Evolutionary conservation across 768 basidiomycete species (phyloP).

Genomic region (Fomitopsis pulvina): DNA sequence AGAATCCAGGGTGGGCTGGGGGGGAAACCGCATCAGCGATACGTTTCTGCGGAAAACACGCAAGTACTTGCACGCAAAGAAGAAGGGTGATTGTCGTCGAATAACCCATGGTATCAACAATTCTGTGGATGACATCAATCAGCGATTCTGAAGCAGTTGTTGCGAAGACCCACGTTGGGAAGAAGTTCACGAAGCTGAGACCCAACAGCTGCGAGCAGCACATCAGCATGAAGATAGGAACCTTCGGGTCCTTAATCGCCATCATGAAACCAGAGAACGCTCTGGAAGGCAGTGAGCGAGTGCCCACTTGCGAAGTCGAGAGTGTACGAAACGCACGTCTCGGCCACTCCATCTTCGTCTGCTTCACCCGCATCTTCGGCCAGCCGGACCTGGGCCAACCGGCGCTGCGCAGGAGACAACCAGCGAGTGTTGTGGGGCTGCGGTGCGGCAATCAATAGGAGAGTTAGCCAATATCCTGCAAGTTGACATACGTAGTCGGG

Average conservation of each 20-base stretch:
- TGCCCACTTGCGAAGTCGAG: neutral
- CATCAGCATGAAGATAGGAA: conserved; percentile 52
- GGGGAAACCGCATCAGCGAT: neutral
- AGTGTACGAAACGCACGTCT: conserved; percentile 39
- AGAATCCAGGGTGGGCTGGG: conserved; percentile 60
- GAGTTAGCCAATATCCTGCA: too few relatives aligned
- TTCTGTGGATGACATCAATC: conserved; percentile 23
- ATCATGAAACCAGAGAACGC: conserved; percentile 44
- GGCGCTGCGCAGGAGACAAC: conserved; percentile 42
- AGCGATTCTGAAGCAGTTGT: neutral
- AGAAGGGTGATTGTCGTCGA: conserved; percentile 50
- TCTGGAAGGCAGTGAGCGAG: conserved; percentile 24
- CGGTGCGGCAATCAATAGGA: neutral
- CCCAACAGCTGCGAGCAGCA: conserved; percentile 44
- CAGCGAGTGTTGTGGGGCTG: conserved; percentile 60
- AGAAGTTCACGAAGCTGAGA: conserved; percentile 57
- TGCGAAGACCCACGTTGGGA: conserved; percentile 35
- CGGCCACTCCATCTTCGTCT: conserved; percentile 48
- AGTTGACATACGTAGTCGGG: conserved; percentile 48
- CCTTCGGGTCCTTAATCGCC: conserved; percentile 51
- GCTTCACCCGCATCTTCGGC: conserved; percentile 67
- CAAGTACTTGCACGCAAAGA: conserved; percentile 41
- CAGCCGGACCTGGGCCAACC: conserved; percentile 56
- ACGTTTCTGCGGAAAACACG: neutral
- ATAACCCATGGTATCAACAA: conserved; percentile 57